Evolutionary conservation across 192 early-diverging fungal genomes (phyloP), one percentile per base, ranked within the genome.

Genomic region (Chytriomyces sp.): DNA sequence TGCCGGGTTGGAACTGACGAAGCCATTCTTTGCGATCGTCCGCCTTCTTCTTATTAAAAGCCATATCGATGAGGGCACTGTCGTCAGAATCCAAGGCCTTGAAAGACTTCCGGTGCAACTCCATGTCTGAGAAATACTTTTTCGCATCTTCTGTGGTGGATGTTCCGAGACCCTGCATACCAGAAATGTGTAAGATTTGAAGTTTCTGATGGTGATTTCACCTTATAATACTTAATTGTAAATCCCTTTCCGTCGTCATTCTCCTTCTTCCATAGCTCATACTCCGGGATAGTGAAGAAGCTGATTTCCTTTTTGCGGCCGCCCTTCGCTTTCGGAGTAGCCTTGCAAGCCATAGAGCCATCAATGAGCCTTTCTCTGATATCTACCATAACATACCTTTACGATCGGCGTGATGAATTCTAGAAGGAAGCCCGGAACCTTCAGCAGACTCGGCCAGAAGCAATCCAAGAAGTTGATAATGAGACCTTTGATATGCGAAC

Each of bases 401-500:
- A 99, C 91, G 72, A 99, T 95, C 3, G 97, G 97, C 5, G 97
- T 99, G 68, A 99, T 94, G 65, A 99, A 98, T 80, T 98, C 94
- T 40, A 91, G 82, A 58, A 99, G 69, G 78, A 99, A 99, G 0
- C 92, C 94, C 7, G 93, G 90, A 34, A 96, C 87, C 73, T 93
- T 89, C 64, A 99, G 80, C 44, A 99, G 81, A 2, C 89, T 91
- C 7, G 97, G 97, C 77, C 91, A 99, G 80, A 93, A 91, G 55
- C 93, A 89, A 80, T 98, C 96, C 36, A 99, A 84, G 64, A 98
- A 91, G 79, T 99, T 99, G 78, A 99, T 91, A 25, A 99, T 87
- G 5, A 99, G 85, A 25, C 96, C 96, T 78, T 99, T 99, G 82
- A 98, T 98, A 69, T 96, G 96, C 26, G 93, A 95, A 31, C 94